Conservation (phyloP, 1,139 yeast species). For the Scheffersomyces illinoinensis region DNA sequence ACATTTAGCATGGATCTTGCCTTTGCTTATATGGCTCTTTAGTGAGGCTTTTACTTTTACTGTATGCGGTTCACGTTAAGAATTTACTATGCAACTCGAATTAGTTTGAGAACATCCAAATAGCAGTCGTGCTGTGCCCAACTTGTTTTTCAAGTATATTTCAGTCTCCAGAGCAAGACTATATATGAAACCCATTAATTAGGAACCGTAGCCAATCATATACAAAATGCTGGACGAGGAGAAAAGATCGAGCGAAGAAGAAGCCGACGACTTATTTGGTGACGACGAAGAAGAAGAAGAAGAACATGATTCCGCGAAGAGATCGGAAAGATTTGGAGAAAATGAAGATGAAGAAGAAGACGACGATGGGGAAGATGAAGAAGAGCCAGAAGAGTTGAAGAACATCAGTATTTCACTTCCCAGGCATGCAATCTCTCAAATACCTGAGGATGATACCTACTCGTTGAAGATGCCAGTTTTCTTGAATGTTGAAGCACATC, state of each 20-base stretch:
- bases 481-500: slow-evolving; percentile 77
- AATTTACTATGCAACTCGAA: neutral
- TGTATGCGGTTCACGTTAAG: neutral
- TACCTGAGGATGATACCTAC: slow-evolving; percentile 44
- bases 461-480: slow-evolving; percentile 79
- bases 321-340: slow-evolving; percentile 1
- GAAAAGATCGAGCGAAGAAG: slow-evolving; percentile 23
- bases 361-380: slow-evolving; percentile 29
- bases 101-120: neutral
- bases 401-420: slow-evolving; percentile 66
- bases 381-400: slow-evolving; percentile 40
- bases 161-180: neutral
- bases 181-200: neutral
- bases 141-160: neutral
- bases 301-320: slow-evolving; percentile 15
- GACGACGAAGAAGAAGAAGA: slow-evolving; percentile 43
- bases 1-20: neutral
- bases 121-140: neutral
- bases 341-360: slow-evolving; percentile 16
- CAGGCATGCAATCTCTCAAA: slow-evolving; percentile 64
- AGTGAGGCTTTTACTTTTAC: neutral
- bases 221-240: slow-evolving; percentile 17
- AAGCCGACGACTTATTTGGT: slow-evolving; percentile 51
- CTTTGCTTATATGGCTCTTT: neutral
- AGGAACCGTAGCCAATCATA: neutral